Percentiles rank a stretch among this genome's conserved stretches.
Conservation (phyloP, 2,329 filamentous ascomycete species). For the Leptoxyphium fumago region DNA sequence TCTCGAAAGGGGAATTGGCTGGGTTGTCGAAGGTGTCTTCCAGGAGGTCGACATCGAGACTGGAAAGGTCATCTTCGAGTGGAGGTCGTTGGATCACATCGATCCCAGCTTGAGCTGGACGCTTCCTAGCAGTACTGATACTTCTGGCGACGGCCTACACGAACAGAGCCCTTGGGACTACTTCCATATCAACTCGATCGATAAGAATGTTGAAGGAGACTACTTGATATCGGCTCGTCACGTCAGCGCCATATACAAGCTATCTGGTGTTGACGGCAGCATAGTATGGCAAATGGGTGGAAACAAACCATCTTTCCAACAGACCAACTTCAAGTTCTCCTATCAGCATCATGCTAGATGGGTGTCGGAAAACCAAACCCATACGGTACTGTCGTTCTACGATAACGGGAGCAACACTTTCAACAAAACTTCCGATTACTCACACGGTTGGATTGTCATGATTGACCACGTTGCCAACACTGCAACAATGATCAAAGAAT, state of each 20-base stretch:
- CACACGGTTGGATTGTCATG: constrained; percentile 32
- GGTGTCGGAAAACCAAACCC: constrained; percentile 28
- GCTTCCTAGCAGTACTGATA: constrained; percentile 26
- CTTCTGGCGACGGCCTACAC: constrained; percentile 32
- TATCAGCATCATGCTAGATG: constrained; percentile 41
- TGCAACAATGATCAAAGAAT: constrained; percentile 32
- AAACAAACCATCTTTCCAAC: constrained; percentile 29
- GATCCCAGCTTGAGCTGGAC: constrained; percentile 35
- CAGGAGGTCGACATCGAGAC: constrained; percentile 42
- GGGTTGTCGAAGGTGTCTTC: constrained; percentile 38
- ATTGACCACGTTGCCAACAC: constrained; percentile 30
- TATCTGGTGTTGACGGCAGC: constrained; percentile 30
- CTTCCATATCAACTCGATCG: constrained; percentile 40
- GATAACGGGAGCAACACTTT: constrained; percentile 39
- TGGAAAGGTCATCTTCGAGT: constrained; percentile 43
- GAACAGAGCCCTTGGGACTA: constrained; percentile 37
- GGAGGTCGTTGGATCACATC: constrained; percentile 43
- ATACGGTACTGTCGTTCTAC: constrained; percentile 39
- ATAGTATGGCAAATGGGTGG: constrained; percentile 39
- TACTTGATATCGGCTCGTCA: constrained; percentile 36
- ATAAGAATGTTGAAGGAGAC: constrained; percentile 34
- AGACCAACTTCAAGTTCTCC: constrained; percentile 33
- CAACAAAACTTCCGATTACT: constrained; percentile 24
- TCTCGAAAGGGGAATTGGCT: constrained; percentile 30
- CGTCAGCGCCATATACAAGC: constrained; percentile 32